phyloP scores from a whole-genome alignment of 495 filamentous ascomycete species.

The Cudoniella acicularis region DNA sequence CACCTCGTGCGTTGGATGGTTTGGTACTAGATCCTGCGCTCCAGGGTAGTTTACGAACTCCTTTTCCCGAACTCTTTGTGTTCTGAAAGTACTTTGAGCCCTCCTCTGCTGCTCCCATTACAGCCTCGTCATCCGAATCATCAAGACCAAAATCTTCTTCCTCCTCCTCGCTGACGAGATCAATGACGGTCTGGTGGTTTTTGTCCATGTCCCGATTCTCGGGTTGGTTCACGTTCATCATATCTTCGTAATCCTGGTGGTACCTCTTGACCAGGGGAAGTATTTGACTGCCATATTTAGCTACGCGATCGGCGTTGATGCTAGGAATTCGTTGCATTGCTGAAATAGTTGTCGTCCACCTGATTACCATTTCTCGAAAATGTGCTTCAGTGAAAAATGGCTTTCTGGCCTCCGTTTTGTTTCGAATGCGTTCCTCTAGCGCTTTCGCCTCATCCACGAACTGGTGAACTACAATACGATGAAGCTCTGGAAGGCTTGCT shows the following conservation, averaged over 20 bases:
- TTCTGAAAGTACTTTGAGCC: slow-evolving; percentile 11
- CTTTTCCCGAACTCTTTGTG: slow-evolving; percentile 2
- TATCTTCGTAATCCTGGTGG: slow-evolving; percentile 53
- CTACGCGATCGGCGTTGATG: slow-evolving; percentile 67
- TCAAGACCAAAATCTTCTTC: slow-evolving; percentile 52
- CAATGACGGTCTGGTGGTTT: slow-evolving; percentile 64
- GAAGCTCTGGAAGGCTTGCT: slow-evolving; percentile 49
- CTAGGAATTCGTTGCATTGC: slow-evolving; percentile 65
- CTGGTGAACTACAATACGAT: slow-evolving; percentile 50
- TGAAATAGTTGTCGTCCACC: slow-evolving; percentile 55
- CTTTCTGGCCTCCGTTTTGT: slow-evolving; percentile 55
- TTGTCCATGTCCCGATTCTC: slow-evolving; percentile 30
- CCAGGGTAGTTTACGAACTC: not conserved
- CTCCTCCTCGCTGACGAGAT: slow-evolving; percentile 60
- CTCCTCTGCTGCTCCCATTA: not conserved
- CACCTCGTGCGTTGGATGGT: not conserved
- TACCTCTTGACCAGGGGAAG: slow-evolving; percentile 58
- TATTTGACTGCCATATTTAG: slow-evolving; percentile 64
- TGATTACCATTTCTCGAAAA: slow-evolving; percentile 79
- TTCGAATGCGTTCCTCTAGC: slow-evolving; percentile 61
- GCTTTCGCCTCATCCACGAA: slow-evolving; percentile 71
- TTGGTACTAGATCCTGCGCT: not conserved
- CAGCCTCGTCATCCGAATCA: slow-evolving; percentile 5
- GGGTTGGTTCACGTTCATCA: slow-evolving; percentile 32
- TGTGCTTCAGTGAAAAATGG: slow-evolving; percentile 74